phyloP scores from a whole-genome alignment of 306 rosid species.

The Cucurbita pepo region DNA sequence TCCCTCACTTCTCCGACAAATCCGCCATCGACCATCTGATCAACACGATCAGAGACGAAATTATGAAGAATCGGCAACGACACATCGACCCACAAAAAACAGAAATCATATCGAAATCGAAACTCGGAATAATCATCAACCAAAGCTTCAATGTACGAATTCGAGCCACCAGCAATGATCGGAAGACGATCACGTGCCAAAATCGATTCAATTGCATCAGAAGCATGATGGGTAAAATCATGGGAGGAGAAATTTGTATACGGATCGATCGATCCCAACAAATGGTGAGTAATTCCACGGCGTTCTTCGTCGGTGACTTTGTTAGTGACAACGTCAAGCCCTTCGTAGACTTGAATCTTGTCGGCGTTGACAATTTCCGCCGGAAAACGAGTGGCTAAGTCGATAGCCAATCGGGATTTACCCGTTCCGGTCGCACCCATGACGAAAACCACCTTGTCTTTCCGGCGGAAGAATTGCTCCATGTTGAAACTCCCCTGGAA shows the following conservation, averaged over 20 bases:
- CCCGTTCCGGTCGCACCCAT: constrained; percentile 14
- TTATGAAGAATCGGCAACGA: not conserved
- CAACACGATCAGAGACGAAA: constrained; percentile 1
- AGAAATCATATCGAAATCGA: constrained; percentile 1
- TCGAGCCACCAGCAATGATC: constrained; percentile 10
- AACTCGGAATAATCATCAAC: not conserved
- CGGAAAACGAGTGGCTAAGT: constrained; percentile 2
- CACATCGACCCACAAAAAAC: constrained; percentile 12
- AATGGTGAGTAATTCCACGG: constrained; percentile 7
- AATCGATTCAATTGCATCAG: constrained; percentile 1
- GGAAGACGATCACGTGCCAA: not conserved
- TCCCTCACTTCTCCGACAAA: constrained; percentile 1
- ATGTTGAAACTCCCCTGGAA: constrained; percentile 8
- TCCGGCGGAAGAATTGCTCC: constrained; percentile 8
- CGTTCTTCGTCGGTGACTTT: constrained; percentile 8
- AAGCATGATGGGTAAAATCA: constrained; percentile 2
- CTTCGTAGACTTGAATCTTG: constrained; percentile 11
- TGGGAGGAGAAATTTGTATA: not conserved
- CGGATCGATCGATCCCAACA: not conserved
- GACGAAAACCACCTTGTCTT: constrained; percentile 5
- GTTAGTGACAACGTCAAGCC: constrained; percentile 5
- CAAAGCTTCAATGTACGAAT: constrained; percentile 8
- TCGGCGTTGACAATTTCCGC: constrained; percentile 12
- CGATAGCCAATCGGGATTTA: constrained; percentile 5
- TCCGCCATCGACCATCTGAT: constrained; percentile 9